Evolutionary conservation across 2,329 filamentous ascomycete species (phyloP).

Genomic region (Clarireedia paspali): DNA sequence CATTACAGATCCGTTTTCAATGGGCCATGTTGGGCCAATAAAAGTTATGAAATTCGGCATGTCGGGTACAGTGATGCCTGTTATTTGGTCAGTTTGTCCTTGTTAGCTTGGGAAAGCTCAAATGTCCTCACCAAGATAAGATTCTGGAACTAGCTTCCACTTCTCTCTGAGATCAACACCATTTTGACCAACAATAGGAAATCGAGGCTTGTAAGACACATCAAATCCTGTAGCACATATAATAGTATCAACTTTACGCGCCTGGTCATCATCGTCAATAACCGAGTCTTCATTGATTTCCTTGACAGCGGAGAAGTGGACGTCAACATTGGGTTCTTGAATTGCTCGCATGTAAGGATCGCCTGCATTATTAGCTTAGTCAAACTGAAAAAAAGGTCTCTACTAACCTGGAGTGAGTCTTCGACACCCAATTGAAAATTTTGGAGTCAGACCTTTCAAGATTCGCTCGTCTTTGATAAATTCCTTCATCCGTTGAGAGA

Average conservation of each 20-base stretch:
- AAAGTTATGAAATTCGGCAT: conserved; percentile 25
- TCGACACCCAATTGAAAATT: conserved; percentile 31
- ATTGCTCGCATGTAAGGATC: conserved; percentile 44
- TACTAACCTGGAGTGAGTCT: conserved; percentile 38
- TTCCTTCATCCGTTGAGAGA: conserved; percentile 39
- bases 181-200: conserved; percentile 18
- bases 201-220: conserved; percentile 23
- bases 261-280: conserved; percentile 22
- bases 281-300: conserved; percentile 31
- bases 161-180: conserved; percentile 19
- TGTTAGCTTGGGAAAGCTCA: neutral
- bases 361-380: conserved; percentile 29
- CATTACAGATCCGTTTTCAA: conserved; percentile 23
- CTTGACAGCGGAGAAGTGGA: conserved; percentile 39
- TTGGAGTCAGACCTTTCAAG: conserved; percentile 9
- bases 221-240: conserved; percentile 32
- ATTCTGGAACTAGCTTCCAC: conserved; percentile 26
- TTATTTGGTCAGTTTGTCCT: conserved; percentile 7
- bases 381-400: conserved; percentile 28
- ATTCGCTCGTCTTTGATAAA: conserved; percentile 39
- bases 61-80: conserved; percentile 21
- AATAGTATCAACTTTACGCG: conserved; percentile 30
- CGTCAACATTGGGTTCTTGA: conserved; percentile 41
- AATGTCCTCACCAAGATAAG: conserved; percentile 18
- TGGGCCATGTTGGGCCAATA: conserved; percentile 23